These are phyloP conservation scores for Lunasporangiospora selenospora DNA, from an alignment of 192 early-diverging fungal species.

Conservation along the genomic window DNA sequence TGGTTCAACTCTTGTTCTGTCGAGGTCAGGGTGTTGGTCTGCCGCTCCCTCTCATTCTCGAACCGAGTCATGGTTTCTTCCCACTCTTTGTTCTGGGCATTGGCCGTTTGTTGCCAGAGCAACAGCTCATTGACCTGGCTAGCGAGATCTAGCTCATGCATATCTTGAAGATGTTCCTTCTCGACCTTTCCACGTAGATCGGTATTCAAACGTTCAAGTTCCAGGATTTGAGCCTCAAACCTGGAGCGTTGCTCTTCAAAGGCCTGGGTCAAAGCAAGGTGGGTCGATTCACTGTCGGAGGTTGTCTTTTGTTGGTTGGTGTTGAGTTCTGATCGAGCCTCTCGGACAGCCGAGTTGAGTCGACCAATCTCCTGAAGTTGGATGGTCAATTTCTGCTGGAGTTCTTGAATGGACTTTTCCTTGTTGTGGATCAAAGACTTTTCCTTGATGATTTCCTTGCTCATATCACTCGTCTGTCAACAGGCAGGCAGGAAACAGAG, in stretches of 20 bases:
- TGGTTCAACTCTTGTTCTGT: neutral
- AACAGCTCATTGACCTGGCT: constrained; percentile 18
- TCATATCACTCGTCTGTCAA: constrained; percentile 15
- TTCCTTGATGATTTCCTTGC: constrained; percentile 5
- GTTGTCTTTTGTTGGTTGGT: constrained; percentile 11
- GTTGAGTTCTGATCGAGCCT: constrained; percentile 8
- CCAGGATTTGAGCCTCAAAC: constrained; percentile 10
- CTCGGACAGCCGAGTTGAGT: constrained; percentile 16
- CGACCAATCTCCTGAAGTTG: constrained; percentile 24
- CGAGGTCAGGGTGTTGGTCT: neutral
- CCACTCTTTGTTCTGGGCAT: constrained; percentile 40
- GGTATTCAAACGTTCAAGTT: constrained; percentile 4
- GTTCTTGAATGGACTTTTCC: constrained; percentile 11
- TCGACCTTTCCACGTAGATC: constrained; percentile 21
- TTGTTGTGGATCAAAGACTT: constrained; percentile 6
- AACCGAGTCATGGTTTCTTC: constrained; percentile 12
- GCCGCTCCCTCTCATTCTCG: constrained; percentile 11
- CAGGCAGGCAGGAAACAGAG: too few species aligned
- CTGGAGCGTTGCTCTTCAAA: too few species aligned
- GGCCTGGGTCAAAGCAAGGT: too few species aligned
- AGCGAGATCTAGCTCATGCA: constrained; percentile 6
- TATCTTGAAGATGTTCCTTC: constrained; percentile 8
- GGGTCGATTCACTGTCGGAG: constrained; percentile 20
- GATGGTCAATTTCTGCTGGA: constrained; percentile 7
- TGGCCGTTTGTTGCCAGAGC: constrained; percentile 25